A percentile compares a stretch with the other conserved stretches of the same genome.
These are phyloP conservation scores for Geoglossum glabrum DNA, from an alignment of 495 filamentous ascomycete genomes.

Conservation along the genomic window DNA sequence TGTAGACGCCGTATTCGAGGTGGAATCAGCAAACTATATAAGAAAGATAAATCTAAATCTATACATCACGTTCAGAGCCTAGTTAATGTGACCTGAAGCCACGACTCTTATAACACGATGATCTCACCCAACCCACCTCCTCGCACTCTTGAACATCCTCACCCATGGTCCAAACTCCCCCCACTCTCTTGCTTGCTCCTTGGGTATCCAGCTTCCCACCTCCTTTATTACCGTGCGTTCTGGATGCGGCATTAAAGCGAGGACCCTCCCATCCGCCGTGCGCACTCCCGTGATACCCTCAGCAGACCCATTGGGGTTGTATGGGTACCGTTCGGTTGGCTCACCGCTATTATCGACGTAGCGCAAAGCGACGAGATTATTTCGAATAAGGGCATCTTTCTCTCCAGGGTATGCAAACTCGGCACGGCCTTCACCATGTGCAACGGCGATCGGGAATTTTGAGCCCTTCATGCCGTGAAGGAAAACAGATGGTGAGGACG, in stretches of 20 bases:
- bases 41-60: no score
- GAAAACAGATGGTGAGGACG: constrained; percentile 46
- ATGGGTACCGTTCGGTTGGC: constrained; percentile 68
- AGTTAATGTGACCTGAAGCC: no score
- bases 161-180: constrained; percentile 80
- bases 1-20: neutral
- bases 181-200: constrained; percentile 43
- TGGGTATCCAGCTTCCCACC: constrained; percentile 56
- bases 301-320: constrained; percentile 84
- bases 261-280: constrained; percentile 60
- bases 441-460: constrained; percentile 66
- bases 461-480: constrained; percentile 78
- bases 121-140: constrained; percentile 10
- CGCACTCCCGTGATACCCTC: constrained; percentile 69
- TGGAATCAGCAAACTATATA: neutral
- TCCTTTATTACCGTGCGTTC: constrained; percentile 78
- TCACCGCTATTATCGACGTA: constrained; percentile 65
- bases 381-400: constrained; percentile 31
- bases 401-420: constrained; percentile 33
- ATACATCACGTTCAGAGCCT: no score
- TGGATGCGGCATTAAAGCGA: constrained; percentile 90
- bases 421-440: constrained; percentile 85
- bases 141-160: constrained; percentile 25
- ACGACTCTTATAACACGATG: no score
- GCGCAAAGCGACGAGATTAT: constrained; percentile 47